Conservation (phyloP, 2,329 filamentous ascomycete genomes). For the Sporothrix phasma region DNA sequence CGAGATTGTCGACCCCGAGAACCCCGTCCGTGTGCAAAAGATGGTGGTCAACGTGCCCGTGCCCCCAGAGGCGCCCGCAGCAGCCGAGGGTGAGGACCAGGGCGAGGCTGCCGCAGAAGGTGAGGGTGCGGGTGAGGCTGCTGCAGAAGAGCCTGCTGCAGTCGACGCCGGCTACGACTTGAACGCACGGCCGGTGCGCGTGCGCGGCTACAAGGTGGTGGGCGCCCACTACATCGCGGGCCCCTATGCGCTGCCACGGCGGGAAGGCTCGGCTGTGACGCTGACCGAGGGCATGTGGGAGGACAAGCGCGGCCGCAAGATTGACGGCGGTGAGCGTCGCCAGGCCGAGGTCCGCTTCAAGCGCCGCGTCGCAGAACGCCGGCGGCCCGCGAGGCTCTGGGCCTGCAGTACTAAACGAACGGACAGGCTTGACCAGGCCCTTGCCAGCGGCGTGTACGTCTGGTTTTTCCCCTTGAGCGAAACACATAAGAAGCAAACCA, state of each 20-base stretch:
- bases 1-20: conserved; percentile 27
- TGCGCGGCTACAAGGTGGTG: conserved; percentile 57
- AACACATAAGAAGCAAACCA: neutral
- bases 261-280: conserved; percentile 54
- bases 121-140: conserved; percentile 24
- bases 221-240: conserved; percentile 63
- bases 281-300: conserved; percentile 91
- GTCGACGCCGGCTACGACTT: neutral
- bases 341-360: conserved; percentile 79
- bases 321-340: conserved; percentile 92
- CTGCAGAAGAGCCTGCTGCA: neutral
- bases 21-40: conserved; percentile 35
- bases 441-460: neutral
- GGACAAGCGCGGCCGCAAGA: conserved; percentile 73
- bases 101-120: neutral
- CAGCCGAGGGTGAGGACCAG: neutral
- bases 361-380: conserved; percentile 68
- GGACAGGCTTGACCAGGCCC: neutral
- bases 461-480: too few relatives aligned
- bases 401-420: neutral
- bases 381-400: conserved; percentile 42
- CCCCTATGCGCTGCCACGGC: conserved; percentile 59
- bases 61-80: neutral
- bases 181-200: conserved; percentile 30
- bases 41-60: conserved; percentile 45